Evolutionary conservation across 345 rosid species (phyloP), one percentile per base, ranked within the genome.

Genomic region (Rhizophora apiculata): DNA sequence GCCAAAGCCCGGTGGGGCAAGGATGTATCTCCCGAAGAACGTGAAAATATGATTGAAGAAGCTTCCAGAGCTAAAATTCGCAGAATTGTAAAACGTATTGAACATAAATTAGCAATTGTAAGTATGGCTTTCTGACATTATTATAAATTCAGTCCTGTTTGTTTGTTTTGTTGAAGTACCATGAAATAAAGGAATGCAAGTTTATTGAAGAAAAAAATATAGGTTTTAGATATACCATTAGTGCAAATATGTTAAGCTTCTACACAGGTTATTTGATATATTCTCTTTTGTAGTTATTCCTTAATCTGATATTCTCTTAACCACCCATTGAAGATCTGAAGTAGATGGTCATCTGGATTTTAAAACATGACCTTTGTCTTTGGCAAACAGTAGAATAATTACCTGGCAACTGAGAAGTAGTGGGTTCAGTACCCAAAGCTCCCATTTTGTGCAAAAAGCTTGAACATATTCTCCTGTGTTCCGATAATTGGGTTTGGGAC

Each of bases 1-100:
- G 97, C 96, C 82, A 96, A 92, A 84, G 85, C 96, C 9, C 86
- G 89, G 49, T 95, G 96, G 97, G 97, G 99, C 60, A 87, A 85
- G 80, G 89, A 87, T 27, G 77, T 87, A 77, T 82, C 96, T 74
- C 71, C 85, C 0, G 88, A 90, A 70, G 97, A 90, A 64, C 96
- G 82, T 72, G 88, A 88, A 83, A 88, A 85, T 83, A 92, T 95
- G 96, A 73, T 89, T 26, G 88, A 92, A 80, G 97, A 95, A 79
- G 96, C 88, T 75, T 80, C 93, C 79, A 86, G 83, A 81, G 78
- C 88, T 37, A 85, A 86, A 74, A 80, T 68, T 72, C 83, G 79
- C 56, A 86, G 92, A 78, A 83, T 88, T 52, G 85, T 92, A 70
- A 92, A 82, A 74, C 81, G 81, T 57, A 74, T 88, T 60, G 92